Percentiles rank a stretch among this genome's conserved stretches.
phyloP scores from a whole-genome alignment of 768 basidiomycete species.

The Infundibulicybe gibba region DNA sequence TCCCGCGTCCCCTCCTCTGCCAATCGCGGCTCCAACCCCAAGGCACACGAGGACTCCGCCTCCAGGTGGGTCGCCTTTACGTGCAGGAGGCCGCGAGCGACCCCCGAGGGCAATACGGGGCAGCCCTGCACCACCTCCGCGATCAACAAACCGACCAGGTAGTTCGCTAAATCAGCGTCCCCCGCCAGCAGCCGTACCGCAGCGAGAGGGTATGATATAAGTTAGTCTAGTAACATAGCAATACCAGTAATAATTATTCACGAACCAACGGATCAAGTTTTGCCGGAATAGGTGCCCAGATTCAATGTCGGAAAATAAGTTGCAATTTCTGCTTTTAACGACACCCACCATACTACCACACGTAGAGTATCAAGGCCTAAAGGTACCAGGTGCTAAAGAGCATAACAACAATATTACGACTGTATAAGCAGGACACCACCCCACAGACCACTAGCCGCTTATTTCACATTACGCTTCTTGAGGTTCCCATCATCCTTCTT shows the following conservation, averaged over 20 bases:
- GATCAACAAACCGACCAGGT: constrained; percentile 64
- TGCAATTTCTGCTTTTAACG: too few species aligned
- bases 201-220: constrained; percentile 28
- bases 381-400: too few species aligned
- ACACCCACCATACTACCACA: too few species aligned
- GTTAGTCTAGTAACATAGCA: constrained; percentile 2
- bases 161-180: constrained; percentile 46
- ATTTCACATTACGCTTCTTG: constrained; percentile 64
- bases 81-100: constrained; percentile 16
- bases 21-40: neutral
- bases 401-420: neutral
- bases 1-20: neutral
- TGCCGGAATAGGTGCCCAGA: too few species aligned
- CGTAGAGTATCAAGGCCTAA: too few species aligned
- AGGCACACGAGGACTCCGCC: neutral
- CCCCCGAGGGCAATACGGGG: constrained; percentile 26
- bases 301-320: too few species aligned
- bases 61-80: constrained; percentile 4
- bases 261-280: too few species aligned
- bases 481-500: constrained; percentile 65
- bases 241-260: too few species aligned
- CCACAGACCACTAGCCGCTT: constrained; percentile 5
- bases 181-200: constrained; percentile 49
- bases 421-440: neutral
- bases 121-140: constrained; percentile 58